Conservation (phyloP, 225 moss, liverwort and hornwort species). For the Climacium dendroides region DNA sequence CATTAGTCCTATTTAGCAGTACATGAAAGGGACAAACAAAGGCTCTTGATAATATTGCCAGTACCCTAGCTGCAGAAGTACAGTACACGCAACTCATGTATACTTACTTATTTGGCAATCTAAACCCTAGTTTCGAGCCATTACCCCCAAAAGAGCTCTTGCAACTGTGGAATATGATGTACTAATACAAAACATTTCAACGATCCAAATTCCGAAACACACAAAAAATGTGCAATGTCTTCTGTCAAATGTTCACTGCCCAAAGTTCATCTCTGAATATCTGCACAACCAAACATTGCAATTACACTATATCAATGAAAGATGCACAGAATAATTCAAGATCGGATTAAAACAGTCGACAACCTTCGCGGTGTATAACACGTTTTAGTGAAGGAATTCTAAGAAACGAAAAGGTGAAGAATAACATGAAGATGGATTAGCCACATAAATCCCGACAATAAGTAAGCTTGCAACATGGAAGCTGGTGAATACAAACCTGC, state of each 20-base stretch:
- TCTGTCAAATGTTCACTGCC: conserved; percentile 43
- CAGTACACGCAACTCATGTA: not conserved
- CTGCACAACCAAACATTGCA: conserved; percentile 29
- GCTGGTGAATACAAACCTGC: conserved; percentile 41
- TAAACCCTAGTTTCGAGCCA: not conserved
- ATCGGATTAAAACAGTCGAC: not conserved
- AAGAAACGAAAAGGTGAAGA: not conserved
- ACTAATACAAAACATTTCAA: not conserved
- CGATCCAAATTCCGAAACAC: conserved; percentile 2
- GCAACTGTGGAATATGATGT: conserved; percentile 2
- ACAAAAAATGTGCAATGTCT: not conserved
- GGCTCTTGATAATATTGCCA: not conserved
- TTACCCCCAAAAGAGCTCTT: not conserved
- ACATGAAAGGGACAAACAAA: not conserved
- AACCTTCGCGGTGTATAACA: not conserved
- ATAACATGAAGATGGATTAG: not conserved
- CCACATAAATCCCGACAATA: not conserved
- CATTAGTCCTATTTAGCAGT: not conserved
- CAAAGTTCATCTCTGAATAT: conserved; percentile 99
- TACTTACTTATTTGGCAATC: not conserved
- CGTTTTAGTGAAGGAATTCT: not conserved
- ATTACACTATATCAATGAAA: not conserved
- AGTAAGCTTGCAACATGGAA: not conserved
- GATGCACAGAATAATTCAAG: not conserved
- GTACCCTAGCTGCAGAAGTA: not conserved